A percentile compares a stretch with the other conserved stretches of the same genome.
Conservation (phyloP, 768 basidiomycete species). For the Amanita muscaria region DNA sequence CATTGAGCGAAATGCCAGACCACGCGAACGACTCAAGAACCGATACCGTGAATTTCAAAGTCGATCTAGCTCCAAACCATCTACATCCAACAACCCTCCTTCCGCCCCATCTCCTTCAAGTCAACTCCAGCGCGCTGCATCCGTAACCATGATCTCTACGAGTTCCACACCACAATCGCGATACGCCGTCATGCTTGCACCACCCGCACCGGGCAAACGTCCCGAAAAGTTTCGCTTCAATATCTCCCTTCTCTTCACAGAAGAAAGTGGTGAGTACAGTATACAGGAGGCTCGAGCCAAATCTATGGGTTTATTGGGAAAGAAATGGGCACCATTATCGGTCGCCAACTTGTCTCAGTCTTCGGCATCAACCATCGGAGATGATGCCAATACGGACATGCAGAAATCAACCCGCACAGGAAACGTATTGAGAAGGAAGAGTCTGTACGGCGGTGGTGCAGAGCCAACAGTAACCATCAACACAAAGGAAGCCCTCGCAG, state of each 20-base stretch:
- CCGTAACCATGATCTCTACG: conserved; percentile 22
- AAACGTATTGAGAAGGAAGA: conserved; percentile 28
- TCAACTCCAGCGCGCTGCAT: conserved; percentile 13
- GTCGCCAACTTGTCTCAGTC: conserved; percentile 30
- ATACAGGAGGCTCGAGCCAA: conserved; percentile 77
- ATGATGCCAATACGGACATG: conserved; percentile 16
- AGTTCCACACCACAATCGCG: conserved; percentile 37
- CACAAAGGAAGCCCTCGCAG: conserved; percentile 89
- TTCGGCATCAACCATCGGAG: conserved; percentile 22
- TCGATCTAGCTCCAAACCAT: conserved; percentile 37
- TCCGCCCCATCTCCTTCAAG: conserved; percentile 14
- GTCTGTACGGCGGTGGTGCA: conserved; percentile 31
- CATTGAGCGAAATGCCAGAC: conserved; percentile 72
- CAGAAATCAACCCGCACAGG: conserved; percentile 33
- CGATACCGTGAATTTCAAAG: conserved; percentile 73
- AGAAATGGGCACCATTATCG: conserved; percentile 71
- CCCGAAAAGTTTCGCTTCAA: conserved; percentile 67
- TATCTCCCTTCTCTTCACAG: conserved; percentile 62
- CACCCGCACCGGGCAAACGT: conserved; percentile 57
- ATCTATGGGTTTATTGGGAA: conserved; percentile 74
- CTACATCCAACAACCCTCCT: conserved; percentile 23
- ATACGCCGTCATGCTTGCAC: conserved; percentile 68
- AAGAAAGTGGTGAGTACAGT: conserved; percentile 73
- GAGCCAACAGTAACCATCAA: conserved; percentile 94
- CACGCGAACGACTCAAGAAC: conserved; percentile 75